Evolutionary conservation across 345 rosid species (phyloP).

Genomic region (Salix viminalis): DNA sequence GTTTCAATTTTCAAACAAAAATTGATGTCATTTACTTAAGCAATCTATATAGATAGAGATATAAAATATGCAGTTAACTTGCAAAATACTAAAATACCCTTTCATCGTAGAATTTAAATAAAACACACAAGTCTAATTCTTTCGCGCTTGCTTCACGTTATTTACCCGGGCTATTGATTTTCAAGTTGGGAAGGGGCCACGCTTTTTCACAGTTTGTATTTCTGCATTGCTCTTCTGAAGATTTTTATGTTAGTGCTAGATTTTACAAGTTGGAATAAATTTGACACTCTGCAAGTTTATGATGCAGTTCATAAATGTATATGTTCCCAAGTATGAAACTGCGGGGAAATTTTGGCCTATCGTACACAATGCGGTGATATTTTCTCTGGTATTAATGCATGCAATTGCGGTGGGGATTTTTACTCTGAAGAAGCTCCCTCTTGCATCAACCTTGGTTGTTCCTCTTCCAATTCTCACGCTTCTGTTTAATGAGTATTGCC

Average conservation of each 20-base stretch:
- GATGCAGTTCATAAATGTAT: constrained; percentile 82
- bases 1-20: too few species aligned
- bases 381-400: constrained; percentile 88
- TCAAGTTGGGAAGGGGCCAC: constrained; percentile 1
- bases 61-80: too few species aligned
- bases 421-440: constrained; percentile 65
- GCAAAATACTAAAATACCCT: too few species aligned
- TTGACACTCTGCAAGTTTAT: constrained; percentile 12
- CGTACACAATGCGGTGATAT: constrained; percentile 81
- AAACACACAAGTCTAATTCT: too few species aligned
- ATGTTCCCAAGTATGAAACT: constrained; percentile 76
- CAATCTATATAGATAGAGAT: too few species aligned
- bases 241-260: not conserved
- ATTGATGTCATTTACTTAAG: too few species aligned
- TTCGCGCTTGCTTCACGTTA: not conserved
- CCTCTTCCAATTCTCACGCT: constrained; percentile 85
- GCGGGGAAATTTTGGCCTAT: constrained; percentile 97
- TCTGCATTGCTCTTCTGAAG: not conserved
- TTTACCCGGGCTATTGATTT: not conserved
- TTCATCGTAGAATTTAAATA: too few species aligned
- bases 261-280: not conserved
- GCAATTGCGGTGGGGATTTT: constrained; percentile 84
- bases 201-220: not conserved
- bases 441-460: constrained; percentile 57
- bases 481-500: constrained; percentile 92